Evolutionary conservation across 2,329 filamentous ascomycete species (phyloP), one percentile per base, ranked within the genome.

Genomic region (Phaeosphaeriaceae sp.): DNA sequence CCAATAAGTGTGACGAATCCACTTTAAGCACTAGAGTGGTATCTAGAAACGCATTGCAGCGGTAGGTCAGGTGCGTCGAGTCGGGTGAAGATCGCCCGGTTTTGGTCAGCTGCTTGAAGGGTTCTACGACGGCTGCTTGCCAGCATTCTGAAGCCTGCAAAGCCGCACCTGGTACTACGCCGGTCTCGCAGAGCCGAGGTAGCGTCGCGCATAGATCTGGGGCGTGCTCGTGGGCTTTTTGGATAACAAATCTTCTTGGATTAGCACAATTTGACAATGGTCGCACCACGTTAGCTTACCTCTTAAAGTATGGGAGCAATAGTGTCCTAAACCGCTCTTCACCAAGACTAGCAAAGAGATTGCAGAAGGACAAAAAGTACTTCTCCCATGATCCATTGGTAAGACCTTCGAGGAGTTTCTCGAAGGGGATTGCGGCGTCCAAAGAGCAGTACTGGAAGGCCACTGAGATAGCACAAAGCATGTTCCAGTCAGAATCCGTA

Each of bases 361-460:
- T 89, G 77, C 93, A 97, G 77, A 98, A 97, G 0, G 89, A 85
- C 46, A 98, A 85, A 75, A 97, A 98, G 81, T 89, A 90, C 52
- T 79, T 79, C 70, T 89, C 86, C 69, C 94, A 84, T 0, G 85
- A 84, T 47, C 90, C 87, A 52, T 85, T 85, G 3, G 86, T 88
- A 49, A 97, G 80, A 3, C 82, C 80, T 32, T 89, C 87, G 48
- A 97, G 83, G 3, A 86, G 78, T 17, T 86, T 85, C 56, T 94
- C 85, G 40, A 87, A 85, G 0, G 91, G 87, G 44, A 97, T 88
- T 35, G 96, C 80, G 7, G 89, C 85, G 68, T 97, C 92, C 74
- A 97, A 88, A 0, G 94, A 89, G 6, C 93, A 90, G 65, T 88
- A 85, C 66, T 92, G 89, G 75, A 96, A 88, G 2, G 89, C 81